Evolutionary conservation across 345 rosid species (phyloP).

Genomic region (Brassica incana): DNA sequence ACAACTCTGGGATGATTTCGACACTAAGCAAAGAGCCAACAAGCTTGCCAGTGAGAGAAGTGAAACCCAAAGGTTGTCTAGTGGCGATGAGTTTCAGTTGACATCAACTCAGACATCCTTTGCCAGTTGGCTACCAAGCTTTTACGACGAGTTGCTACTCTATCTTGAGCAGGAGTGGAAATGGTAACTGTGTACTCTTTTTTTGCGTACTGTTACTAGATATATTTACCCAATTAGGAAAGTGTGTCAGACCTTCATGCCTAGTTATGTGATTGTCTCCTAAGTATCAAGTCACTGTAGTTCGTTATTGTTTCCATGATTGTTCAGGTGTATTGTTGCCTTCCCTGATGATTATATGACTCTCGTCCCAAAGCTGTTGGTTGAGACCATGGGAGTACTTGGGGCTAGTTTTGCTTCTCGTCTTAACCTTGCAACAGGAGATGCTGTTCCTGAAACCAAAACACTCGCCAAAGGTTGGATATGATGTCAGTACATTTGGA

Average conservation of each 20-base stretch:
- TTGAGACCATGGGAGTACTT: constrained; percentile 79
- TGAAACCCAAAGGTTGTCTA: constrained; percentile 59
- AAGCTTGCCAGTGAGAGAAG: constrained; percentile 61
- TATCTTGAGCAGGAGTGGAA: constrained; percentile 99
- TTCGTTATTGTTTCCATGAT: constrained; percentile 8
- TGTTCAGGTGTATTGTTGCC: constrained; percentile 85
- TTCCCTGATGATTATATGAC: constrained; percentile 85
- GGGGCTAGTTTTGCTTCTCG: constrained; percentile 80
- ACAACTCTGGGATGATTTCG: constrained; percentile 96
- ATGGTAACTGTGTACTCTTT: constrained; percentile 54
- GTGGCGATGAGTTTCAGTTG: constrained; percentile 48
- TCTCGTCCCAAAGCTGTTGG: constrained; percentile 77
- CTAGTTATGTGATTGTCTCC: neutral
- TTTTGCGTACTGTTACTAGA: neutral
- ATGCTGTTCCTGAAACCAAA: constrained; percentile 92
- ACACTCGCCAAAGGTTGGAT: constrained; percentile 71
- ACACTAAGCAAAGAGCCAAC: constrained; percentile 56
- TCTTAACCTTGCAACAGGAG: constrained; percentile 81
- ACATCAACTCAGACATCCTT: constrained; percentile 41
- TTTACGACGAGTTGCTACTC: constrained; percentile 89
- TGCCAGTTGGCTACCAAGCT: constrained; percentile 90
- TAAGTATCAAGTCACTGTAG: too few species aligned
- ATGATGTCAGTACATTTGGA: too few species aligned
- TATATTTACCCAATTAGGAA: too few species aligned
- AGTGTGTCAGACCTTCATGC: constrained; percentile 9